Conservation (phyloP, 805 yeast genomes). For the Lachancea sp. region DNA sequence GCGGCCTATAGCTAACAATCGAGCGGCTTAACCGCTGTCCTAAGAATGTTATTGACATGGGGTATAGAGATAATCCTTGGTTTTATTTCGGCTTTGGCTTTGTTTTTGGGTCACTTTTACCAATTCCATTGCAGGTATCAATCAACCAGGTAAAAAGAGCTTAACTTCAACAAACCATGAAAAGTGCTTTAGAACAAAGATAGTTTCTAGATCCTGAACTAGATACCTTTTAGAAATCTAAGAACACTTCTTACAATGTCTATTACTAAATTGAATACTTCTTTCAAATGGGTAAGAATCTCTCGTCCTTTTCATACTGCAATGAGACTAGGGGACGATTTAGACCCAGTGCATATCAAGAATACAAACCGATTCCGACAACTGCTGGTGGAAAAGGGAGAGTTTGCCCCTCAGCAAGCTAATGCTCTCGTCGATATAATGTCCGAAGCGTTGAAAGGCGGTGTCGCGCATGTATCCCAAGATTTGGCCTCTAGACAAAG, state of each 20-base stretch:
- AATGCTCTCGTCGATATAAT: conserved; percentile 72
- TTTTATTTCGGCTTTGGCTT: too few species aligned
- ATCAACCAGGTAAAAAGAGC: too few species aligned
- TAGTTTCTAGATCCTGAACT: too few species aligned
- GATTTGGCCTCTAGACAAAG: conserved; percentile 82
- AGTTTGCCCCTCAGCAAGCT: conserved; percentile 71
- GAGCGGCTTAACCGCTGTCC: not conserved
- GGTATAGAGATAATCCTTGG: too few species aligned
- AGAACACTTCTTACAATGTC: not conserved
- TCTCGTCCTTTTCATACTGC: not conserved
- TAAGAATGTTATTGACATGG: not conserved
- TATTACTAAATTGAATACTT: not conserved
- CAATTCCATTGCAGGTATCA: too few species aligned
- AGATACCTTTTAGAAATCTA: too few species aligned
- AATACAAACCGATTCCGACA: conserved; percentile 73
- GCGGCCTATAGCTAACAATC: not conserved
- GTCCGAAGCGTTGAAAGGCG: conserved; percentile 69
- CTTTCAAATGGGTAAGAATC: not conserved
- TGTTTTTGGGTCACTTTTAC: too few species aligned
- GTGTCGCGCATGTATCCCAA: conserved; percentile 65
- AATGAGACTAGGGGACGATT: conserved; percentile 8
- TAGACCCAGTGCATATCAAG: conserved; percentile 40
- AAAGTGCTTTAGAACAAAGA: too few species aligned
- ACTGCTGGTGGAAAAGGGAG: conserved; percentile 53
- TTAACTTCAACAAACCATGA: too few species aligned